Evolutionary conservation across 2,329 filamentous ascomycete genomes (phyloP).

Genomic region (Cladosporium colombiae): DNA sequence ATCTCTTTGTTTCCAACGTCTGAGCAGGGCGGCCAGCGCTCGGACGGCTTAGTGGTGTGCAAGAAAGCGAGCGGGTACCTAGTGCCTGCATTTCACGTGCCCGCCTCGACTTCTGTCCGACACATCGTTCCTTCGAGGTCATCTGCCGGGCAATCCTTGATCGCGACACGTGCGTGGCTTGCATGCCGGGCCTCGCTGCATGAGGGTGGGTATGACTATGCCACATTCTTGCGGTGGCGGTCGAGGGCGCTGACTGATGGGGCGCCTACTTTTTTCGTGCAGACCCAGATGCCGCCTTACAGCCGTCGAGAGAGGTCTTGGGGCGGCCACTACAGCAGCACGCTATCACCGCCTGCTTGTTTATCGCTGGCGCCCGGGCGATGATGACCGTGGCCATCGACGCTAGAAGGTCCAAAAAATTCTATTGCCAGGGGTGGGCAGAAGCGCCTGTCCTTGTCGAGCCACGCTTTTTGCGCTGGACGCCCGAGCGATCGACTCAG

Average conservation of each 20-base stretch:
- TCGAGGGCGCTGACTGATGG: constrained; percentile 6
- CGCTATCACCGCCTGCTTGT: constrained; percentile 1
- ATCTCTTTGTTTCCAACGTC: background rate
- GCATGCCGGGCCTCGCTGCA: constrained; percentile 16
- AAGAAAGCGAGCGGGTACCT: background rate
- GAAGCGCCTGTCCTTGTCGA: background rate
- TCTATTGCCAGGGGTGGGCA: constrained; percentile 15
- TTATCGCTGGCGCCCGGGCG: background rate
- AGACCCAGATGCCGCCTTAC: background rate
- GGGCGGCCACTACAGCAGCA: background rate
- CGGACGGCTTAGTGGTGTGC: background rate
- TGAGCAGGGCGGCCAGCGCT: background rate
- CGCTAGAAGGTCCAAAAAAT: constrained; percentile 20
- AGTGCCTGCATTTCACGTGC: constrained; percentile 1
- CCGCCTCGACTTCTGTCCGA: constrained; percentile 14
- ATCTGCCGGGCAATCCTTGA: constrained; percentile 21
- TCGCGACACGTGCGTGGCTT: constrained; percentile 16
- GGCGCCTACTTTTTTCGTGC: background rate
- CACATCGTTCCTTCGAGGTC: constrained; percentile 3
- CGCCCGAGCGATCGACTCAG: constrained; percentile 17
- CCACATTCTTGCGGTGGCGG: constrained; percentile 2
- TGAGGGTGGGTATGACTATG: background rate
- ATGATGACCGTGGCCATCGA: constrained; percentile 5
- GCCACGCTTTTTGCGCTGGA: background rate
- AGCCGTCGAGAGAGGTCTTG: background rate